A percentile compares a stretch with the other conserved stretches of the same genome.
phyloP scores from a whole-genome alignment of 2,329 filamentous ascomycete species.

The Sarocladium strictum region DNA sequence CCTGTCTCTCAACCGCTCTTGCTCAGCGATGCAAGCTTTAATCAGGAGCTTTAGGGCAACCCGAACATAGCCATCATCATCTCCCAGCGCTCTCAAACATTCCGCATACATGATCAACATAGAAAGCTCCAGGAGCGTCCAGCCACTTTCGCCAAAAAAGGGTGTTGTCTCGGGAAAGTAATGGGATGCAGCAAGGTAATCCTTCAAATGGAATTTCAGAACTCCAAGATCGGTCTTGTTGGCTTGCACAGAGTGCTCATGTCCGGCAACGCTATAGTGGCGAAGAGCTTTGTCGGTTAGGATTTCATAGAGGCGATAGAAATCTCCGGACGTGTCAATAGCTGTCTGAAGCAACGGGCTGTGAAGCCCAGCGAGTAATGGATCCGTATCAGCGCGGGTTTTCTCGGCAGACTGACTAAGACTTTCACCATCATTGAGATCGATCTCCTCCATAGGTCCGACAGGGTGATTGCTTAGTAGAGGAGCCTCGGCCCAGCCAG shows the following conservation, averaged over 20 bases:
- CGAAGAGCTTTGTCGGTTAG: slow-evolving; percentile 81
- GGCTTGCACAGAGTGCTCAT: slow-evolving; percentile 69
- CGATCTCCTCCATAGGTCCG: slow-evolving; percentile 51
- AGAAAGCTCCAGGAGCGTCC: slow-evolving; percentile 73
- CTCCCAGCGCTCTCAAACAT: slow-evolving; percentile 72
- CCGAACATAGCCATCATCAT: slow-evolving; percentile 72
- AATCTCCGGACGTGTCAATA: slow-evolving; percentile 55
- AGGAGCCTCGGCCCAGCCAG: slow-evolving; percentile 64
- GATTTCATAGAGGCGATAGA: slow-evolving; percentile 62
- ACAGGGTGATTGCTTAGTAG: slow-evolving; percentile 38
- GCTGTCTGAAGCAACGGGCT: slow-evolving; percentile 54
- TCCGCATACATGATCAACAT: slow-evolving; percentile 81
- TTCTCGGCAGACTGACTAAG: too few species aligned
- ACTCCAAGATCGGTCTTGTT: slow-evolving; percentile 81
- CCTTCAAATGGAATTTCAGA: slow-evolving; percentile 69
- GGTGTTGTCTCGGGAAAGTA: slow-evolving; percentile 76
- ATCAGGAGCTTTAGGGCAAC: slow-evolving; percentile 68
- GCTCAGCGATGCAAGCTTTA: slow-evolving; percentile 55
- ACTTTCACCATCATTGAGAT: slow-evolving; percentile 48
- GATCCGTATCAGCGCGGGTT: slow-evolving; percentile 11
- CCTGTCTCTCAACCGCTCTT: slow-evolving; percentile 37
- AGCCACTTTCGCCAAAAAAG: slow-evolving; percentile 71
- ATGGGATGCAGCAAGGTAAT: slow-evolving; percentile 66
- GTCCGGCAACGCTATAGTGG: slow-evolving; percentile 74
- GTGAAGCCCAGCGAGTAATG: slow-evolving; percentile 24